Conservation (phyloP, 116 monocot genomes). For the Papilionanthe hybrid region DNA sequence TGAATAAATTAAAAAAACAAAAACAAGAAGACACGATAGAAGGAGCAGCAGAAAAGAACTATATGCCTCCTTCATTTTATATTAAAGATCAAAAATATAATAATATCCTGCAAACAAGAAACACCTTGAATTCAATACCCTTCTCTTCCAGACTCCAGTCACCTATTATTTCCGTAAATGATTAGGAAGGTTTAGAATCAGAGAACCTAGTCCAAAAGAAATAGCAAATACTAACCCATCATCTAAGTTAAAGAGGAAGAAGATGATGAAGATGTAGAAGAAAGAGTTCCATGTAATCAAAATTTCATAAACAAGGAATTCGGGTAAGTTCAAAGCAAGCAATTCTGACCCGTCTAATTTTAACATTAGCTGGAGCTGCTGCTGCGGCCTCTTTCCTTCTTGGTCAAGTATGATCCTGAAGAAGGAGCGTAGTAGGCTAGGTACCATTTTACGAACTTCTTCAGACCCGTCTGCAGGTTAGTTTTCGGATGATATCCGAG, state of each 20-base stretch:
- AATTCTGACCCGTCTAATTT: constrained; percentile 8
- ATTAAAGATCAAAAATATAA: not conserved
- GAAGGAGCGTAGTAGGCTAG: constrained; percentile 32
- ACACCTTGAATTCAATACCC: not conserved
- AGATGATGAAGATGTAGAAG: not conserved
- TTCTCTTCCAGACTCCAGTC: not conserved
- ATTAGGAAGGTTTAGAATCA: not conserved
- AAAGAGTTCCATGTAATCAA: constrained; percentile 1
- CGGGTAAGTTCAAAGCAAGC: not conserved
- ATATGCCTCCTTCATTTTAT: not conserved
- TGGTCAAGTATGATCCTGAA: not conserved
- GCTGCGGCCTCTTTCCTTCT: constrained; percentile 5
- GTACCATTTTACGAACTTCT: constrained; percentile 61
- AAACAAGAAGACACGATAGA: not conserved
- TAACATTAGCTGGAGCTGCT: constrained; percentile 16
- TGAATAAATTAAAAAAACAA: not conserved
- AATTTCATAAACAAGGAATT: not conserved
- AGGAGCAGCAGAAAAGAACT: not conserved
- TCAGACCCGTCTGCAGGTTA: constrained; percentile 44
- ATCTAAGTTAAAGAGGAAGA: not conserved
- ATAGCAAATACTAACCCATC: not conserved
- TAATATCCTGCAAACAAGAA: constrained; percentile 1
- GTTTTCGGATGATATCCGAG: constrained; percentile 49
- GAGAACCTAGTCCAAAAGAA: not conserved
- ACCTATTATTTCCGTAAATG: not conserved